Percentiles rank a stretch among this genome's conserved stretches.
These are phyloP conservation scores for Xylaria sp. DNA, from an alignment of 2,329 filamentous ascomycete genomes.

Conservation along the genomic window DNA sequence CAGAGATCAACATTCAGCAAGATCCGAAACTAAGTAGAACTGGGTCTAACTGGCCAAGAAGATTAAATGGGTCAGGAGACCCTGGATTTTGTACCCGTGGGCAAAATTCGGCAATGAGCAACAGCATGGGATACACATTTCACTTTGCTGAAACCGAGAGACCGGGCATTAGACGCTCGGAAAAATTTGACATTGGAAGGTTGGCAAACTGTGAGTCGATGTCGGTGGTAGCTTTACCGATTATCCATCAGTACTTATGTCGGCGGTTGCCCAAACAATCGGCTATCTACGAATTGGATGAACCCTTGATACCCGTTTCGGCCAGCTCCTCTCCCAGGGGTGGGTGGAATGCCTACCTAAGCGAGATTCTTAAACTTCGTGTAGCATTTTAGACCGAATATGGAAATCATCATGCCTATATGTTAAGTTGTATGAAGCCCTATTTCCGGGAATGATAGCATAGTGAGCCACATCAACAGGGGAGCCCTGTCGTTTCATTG, in stretches of 20 bases:
- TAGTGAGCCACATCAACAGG: conserved; percentile 7
- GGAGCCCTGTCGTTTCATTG: conserved; percentile 31
- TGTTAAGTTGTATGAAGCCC: neutral
- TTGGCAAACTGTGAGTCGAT: neutral
- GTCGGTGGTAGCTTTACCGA: neutral
- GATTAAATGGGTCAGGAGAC: neutral
- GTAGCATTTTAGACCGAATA: neutral
- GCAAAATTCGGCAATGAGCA: neutral
- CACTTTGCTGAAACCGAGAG: neutral
- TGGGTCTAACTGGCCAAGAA: neutral
- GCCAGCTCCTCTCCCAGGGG: neutral
- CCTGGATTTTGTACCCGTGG: neutral
- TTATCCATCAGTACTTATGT: neutral
- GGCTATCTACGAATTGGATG: neutral
- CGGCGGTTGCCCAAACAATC: conserved; percentile 12
- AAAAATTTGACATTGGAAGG: neutral
- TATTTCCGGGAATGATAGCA: conserved; percentile 5
- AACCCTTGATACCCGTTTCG: conserved; percentile 5
- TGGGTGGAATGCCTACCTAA: neutral
- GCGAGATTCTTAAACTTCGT: neutral
- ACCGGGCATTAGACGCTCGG: neutral
- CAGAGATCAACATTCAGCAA: neutral
- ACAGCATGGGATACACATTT: neutral
- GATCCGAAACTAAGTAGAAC: neutral
- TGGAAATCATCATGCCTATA: conserved; percentile 8